phyloP scores from a whole-genome alignment of 257 asterid genomes.

The Capsicum rhomboideum region DNA sequence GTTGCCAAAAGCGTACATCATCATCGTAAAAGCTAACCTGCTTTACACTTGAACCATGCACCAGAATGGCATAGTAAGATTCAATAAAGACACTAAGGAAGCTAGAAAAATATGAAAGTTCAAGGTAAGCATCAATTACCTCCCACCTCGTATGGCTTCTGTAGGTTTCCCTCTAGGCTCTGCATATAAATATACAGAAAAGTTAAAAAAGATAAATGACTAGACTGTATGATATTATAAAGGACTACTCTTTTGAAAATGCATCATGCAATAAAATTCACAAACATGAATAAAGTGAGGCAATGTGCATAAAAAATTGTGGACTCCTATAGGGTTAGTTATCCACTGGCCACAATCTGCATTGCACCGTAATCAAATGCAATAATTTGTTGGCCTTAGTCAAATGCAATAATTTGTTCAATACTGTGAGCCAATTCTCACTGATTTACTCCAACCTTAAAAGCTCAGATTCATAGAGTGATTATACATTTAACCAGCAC shows the following conservation, averaged over 20 bases:
- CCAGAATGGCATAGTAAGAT: constrained; percentile 28
- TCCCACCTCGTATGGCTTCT: constrained; percentile 97
- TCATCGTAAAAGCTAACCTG: constrained; percentile 98
- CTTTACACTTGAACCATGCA: constrained; percentile 72
- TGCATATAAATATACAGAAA: constrained; percentile 18
- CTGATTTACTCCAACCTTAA: neutral
- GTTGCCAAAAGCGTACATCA: constrained; percentile 94
- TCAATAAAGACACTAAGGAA: neutral
- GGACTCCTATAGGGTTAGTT: neutral
- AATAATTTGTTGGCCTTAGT: neutral
- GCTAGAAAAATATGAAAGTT: neutral
- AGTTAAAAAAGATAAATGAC: neutral
- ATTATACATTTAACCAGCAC: neutral
- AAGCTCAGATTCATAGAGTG: neutral
- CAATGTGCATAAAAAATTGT: neutral
- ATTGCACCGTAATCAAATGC: neutral
- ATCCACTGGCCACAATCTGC: neutral
- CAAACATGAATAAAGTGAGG: neutral
- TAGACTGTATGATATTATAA: neutral
- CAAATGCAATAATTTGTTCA: neutral
- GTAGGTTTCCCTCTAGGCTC: constrained; percentile 89
- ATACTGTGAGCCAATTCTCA: neutral
- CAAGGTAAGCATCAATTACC: constrained; percentile 38
- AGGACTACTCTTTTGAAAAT: neutral
- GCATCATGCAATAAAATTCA: neutral